Base-by-base conservation (phyloP, 345 rosid genomes). In the Physaria fendleri region DNA sequence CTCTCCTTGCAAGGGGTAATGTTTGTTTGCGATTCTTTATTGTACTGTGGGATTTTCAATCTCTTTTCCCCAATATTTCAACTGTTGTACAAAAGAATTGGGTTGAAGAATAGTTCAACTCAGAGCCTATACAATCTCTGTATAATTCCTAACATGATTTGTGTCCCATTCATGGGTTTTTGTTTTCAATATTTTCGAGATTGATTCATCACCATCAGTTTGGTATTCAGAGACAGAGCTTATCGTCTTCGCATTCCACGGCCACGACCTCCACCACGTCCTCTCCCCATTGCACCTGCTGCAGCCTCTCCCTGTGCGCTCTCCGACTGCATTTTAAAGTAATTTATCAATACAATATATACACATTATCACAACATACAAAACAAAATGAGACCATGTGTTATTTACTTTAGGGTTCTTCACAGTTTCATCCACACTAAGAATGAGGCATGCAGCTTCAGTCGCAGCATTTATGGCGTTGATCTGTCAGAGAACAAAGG, bases 401-500 rank as follows among this genome's bases (percentile, higher is more conserved):
- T 46, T 27, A 5, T 18, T 49, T 81, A 94, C 99, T 96, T 94
- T 94, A 2, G 99, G 97, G 79, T 90, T 94, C 80, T 87, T 90
- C 29, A 94, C 95, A 23, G 99, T 94, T 80, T 94, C 99, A 12
- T 94, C 99, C 58, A 94, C 97, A 48, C 99, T 84, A 68, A 94
- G 67, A 58, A 94, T 71, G 48, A 94, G 95, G 76, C 99, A 94
- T 8, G 97, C 91, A 20, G 99, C 99, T 78, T 94, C 99, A 28
- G 97, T 81, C n/a, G 99, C 99, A 66, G 97, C 99, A 69, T 84
- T 94, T 72, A 90, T 85, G 22, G 99, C 97, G 72, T 94, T 94
- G 40, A 90, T 84, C 99, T 94, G 81, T 48, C 49, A 58, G 39
- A 43, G 43, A 43, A 50, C 3, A 57, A 30, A 34, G 35, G 10